These are phyloP conservation scores for Dimocarpus longan DNA, from an alignment of 345 rosid genomes.

Conservation along the genomic window DNA sequence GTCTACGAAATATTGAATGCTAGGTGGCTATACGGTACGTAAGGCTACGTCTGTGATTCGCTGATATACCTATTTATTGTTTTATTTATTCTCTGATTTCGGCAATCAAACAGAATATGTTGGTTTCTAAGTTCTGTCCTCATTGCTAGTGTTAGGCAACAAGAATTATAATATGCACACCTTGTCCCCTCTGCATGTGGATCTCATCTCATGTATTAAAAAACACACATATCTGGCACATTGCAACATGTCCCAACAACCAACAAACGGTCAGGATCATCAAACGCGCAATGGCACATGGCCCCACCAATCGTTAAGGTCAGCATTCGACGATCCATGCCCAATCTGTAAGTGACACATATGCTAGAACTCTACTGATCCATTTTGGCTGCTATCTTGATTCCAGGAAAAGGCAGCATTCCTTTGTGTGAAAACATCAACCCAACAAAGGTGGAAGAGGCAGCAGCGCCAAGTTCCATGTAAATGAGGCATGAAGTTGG, in stretches of 20 bases:
- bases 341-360: background rate
- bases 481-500: background rate
- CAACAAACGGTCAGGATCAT: too few relatives aligned
- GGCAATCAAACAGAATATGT: conserved; percentile 11
- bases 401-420: conserved; percentile 3
- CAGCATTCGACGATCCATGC: background rate
- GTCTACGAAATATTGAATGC: conserved; percentile 5
- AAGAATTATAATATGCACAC: conserved; percentile 1
- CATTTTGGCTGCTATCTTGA: background rate
- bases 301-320: background rate
- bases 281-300: background rate
- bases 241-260: conserved; percentile 4
- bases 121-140: background rate
- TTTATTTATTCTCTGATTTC: conserved; percentile 12
- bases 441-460: background rate
- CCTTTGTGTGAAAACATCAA: conserved; percentile 1
- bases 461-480: background rate
- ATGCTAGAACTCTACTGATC: background rate
- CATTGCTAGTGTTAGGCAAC: background rate
- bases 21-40: conserved; percentile 1
- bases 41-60: conserved; percentile 15
- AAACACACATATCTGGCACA: conserved; percentile 5
- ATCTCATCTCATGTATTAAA: background rate
- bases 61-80: conserved; percentile 1
- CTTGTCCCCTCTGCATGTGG: conserved; percentile 9